Evolutionary conservation across 2,329 filamentous ascomycete species (phyloP), one percentile per base, ranked within the genome.

Genomic region (Epichloe sylvatica): DNA sequence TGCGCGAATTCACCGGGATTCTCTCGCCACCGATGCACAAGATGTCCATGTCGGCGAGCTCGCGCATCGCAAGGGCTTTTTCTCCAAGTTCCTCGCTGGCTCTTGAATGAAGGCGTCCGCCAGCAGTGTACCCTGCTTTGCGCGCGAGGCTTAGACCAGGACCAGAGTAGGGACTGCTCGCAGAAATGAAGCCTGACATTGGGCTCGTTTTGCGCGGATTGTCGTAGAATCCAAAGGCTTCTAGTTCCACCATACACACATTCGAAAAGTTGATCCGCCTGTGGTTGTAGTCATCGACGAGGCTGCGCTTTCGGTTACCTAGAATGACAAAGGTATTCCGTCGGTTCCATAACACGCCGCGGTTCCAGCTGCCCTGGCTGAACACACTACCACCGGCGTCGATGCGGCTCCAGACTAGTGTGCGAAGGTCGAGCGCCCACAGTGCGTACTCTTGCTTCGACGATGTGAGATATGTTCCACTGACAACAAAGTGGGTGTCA

Each of bases 241-340:
- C 92, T 11, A 98, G 74, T 66, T 98, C 92, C 8, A 98, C 91
- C 75, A 97, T 85, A 65, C 92, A 97, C 30, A 97, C 81, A 61
- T 98, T 94, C 9, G 86, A 86, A 64, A 97, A 98, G 66, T 98
- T 98, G 67, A 98, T 94, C 25, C 92, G 84, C 11, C 92, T 84
- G 61, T 97, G 92, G 63, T 97, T 97, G 67, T 98, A 98, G 65
- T 98, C 92, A 58, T 98, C 91, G 0, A 97, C 91, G 34, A 98
- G 74, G 57, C 86, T 96, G 54, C 92, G 76, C 66, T 94, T 95
- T 37, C 92, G 80, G 64, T 96, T 94, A 44, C 92, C 92, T 37
- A 98, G 74, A 54, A 98, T 91, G 35, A 97, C 89, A 68, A 97
- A 98, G 0, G 88, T 87, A 62, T 96, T 98, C 54, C 92, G 79